phyloP scores from a whole-genome alignment of 371 early-diverging fungal species.

The Basidiobolus meristosporus region DNA sequence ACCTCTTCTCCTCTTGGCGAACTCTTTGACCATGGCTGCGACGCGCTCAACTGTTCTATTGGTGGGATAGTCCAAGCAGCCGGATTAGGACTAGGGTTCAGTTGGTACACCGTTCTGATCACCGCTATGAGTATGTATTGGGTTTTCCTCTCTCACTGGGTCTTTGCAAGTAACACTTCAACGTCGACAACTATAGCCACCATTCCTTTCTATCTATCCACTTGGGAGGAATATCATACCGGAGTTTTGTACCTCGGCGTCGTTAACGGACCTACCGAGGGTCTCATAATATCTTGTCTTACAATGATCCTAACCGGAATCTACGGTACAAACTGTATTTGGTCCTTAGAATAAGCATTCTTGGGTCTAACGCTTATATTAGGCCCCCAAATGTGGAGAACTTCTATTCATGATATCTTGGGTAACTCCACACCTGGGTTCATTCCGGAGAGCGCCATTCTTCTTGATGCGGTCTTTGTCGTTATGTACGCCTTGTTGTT shows the following conservation, averaged over 20 bases:
- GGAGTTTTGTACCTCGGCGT: constrained; percentile 75
- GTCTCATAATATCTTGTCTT: constrained; percentile 47
- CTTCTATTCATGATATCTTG: constrained; percentile 1
- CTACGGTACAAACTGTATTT: constrained; percentile 9
- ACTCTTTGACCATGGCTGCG: constrained; percentile 75
- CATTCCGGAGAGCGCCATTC: constrained; percentile 25
- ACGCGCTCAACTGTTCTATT: constrained; percentile 73
- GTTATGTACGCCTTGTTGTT: too few relatives aligned
- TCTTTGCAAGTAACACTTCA: too few relatives aligned
- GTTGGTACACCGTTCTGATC: constrained; percentile 41
- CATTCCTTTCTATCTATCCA: constrained; percentile 67
- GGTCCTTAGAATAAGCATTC: constrained; percentile 13
- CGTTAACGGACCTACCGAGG: constrained; percentile 93
- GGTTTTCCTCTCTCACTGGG: too few relatives aligned
- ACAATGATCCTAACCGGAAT: constrained; percentile 50
- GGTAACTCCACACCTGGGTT: not conserved
- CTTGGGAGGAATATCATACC: constrained; percentile 94
- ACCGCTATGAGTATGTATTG: constrained; percentile 79
- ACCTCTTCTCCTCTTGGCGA: constrained; percentile 87
- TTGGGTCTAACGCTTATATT: too few relatives aligned
- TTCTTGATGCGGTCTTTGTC: constrained; percentile 34
- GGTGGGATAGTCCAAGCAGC: constrained; percentile 67
- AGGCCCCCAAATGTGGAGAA: constrained; percentile 1
- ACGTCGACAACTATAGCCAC: constrained; percentile 54
- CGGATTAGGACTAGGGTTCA: constrained; percentile 56